These are phyloP conservation scores for Ogataea hybrid DNA, from an alignment of 1,139 yeast species.

Conservation along the genomic window DNA sequence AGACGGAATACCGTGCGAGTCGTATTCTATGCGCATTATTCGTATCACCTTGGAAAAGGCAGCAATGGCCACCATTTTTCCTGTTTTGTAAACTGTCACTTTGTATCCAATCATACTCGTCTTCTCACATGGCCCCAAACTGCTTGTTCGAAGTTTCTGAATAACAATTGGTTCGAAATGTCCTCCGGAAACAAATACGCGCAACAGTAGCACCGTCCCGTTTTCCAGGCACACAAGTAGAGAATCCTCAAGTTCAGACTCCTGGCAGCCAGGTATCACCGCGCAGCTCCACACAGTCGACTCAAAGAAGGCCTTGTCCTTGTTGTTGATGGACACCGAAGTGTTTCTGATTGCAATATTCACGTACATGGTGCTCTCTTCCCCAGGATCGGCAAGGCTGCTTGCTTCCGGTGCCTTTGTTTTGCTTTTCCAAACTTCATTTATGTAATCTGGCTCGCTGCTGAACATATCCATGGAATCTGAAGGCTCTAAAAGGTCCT, in stretches of 20 bases:
- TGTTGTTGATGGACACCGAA: constrained; percentile 26
- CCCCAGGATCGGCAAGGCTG: neutral
- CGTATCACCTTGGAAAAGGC: constrained; percentile 23
- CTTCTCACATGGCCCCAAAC: constrained; percentile 5
- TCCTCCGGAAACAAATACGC: constrained; percentile 19
- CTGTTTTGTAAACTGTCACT: constrained; percentile 11
- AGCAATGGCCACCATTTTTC: constrained; percentile 22
- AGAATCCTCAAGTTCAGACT: constrained; percentile 24
- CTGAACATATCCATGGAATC: constrained; percentile 26
- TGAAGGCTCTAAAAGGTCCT: constrained; percentile 22
- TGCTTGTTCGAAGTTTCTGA: constrained; percentile 16
- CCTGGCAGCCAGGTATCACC: constrained; percentile 21
- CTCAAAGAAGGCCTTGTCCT: constrained; percentile 19
- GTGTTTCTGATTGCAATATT: constrained; percentile 23
- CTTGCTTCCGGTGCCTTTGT: constrained; percentile 1
- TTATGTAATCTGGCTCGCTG: constrained; percentile 26
- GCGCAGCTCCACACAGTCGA: constrained; percentile 24
- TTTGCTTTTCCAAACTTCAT: constrained; percentile 12
- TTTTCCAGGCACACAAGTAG: constrained; percentile 22
- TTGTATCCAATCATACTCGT: constrained; percentile 19
- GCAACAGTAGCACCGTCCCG: constrained; percentile 21
- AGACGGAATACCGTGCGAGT: constrained; percentile 16
- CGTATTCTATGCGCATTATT: constrained; percentile 18
- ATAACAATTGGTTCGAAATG: constrained; percentile 24
- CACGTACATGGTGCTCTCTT: constrained; percentile 10